Percentiles rank a stretch among this genome's conserved stretches.
phyloP scores from a whole-genome alignment of 192 early-diverging fungal genomes.

The Coemansia sp. region DNA sequence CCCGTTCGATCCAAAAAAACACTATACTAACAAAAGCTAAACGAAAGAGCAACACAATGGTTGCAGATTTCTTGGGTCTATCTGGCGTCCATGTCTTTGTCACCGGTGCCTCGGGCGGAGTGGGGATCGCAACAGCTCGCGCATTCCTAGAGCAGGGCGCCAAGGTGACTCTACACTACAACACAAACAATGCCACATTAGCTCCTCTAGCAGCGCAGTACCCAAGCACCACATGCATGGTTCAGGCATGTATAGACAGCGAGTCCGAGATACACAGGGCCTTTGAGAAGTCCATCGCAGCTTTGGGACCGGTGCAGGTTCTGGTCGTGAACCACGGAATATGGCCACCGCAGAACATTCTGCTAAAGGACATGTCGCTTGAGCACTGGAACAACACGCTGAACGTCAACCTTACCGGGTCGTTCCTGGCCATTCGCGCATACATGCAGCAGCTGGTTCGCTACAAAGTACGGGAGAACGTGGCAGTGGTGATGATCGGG shows the following conservation, averaged over 20 bases:
- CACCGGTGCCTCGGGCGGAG: constrained; percentile 61
- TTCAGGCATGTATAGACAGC: constrained; percentile 40
- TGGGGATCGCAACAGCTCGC: constrained; percentile 52
- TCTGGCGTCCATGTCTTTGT: constrained; percentile 54
- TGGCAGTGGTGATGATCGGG: constrained; percentile 33
- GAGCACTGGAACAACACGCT: constrained; percentile 55
- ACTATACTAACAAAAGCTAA: no score
- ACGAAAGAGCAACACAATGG: constrained; percentile 5
- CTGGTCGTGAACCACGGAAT: constrained; percentile 62
- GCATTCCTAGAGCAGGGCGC: constrained; percentile 56
- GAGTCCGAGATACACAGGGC: constrained; percentile 41
- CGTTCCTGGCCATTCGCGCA: constrained; percentile 52
- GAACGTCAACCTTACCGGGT: constrained; percentile 58
- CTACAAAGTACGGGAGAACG: constrained; percentile 31
- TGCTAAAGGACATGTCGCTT: constrained; percentile 58
- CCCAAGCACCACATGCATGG: constrained; percentile 17
- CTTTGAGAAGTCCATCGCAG: constrained; percentile 10
- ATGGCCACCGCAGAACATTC: constrained; percentile 53
- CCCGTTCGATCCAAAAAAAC: no score
- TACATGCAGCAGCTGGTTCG: constrained; percentile 29
- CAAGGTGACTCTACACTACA: constrained; percentile 58
- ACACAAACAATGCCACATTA: constrained; percentile 30
- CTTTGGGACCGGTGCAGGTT: constrained; percentile 52
- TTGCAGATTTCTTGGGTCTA: constrained; percentile 28
- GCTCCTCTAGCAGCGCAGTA: constrained; percentile 28